These are phyloP conservation scores for Hippophae tibetana DNA, from an alignment of 306 rosid genomes.

Conservation along the genomic window DNA sequence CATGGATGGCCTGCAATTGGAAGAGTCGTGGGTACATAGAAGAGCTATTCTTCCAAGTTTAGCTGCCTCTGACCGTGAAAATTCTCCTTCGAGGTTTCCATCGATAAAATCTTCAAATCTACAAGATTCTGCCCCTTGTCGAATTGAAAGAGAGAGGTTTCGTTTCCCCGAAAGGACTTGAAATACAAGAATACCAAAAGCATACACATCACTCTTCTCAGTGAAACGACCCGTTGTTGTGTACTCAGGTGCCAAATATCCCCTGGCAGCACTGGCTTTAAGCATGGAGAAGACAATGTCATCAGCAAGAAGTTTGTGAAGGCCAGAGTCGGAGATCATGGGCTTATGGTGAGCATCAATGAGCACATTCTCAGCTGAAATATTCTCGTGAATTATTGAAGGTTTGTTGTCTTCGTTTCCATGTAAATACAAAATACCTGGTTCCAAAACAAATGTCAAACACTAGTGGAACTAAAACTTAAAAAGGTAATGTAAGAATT, in stretches of 20 bases:
- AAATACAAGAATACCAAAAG: slow-evolving; percentile 70
- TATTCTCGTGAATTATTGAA: slow-evolving; percentile 54
- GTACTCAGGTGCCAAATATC: slow-evolving; percentile 83
- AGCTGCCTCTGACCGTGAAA: slow-evolving; percentile 51
- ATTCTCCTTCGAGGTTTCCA: slow-evolving; percentile 52
- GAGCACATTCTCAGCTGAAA: slow-evolving; percentile 70
- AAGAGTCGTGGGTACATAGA: slow-evolving; percentile 61
- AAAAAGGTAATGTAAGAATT: background rate
- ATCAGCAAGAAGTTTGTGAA: slow-evolving; percentile 82
- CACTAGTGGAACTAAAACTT: background rate
- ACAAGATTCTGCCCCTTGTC: slow-evolving; percentile 27
- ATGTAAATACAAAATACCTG: slow-evolving; percentile 75
- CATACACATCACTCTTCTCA: slow-evolving; percentile 60
- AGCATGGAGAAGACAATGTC: slow-evolving; percentile 66
- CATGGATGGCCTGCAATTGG: slow-evolving; percentile 55
- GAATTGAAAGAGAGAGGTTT: slow-evolving; percentile 29
- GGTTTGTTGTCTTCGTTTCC: slow-evolving; percentile 33
- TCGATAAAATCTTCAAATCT: slow-evolving; percentile 47
- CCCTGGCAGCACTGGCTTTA: slow-evolving; percentile 83
- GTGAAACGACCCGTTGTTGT: slow-evolving; percentile 59
- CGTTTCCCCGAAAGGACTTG: slow-evolving; percentile 70
- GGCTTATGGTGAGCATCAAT: slow-evolving; percentile 48
- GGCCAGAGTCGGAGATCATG: slow-evolving; percentile 57
- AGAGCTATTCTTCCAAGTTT: slow-evolving; percentile 49
- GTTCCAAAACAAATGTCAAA: slow-evolving; percentile 10